Conservation (phyloP, 2,329 filamentous ascomycete genomes). For the Trichoderma sp. region DNA sequence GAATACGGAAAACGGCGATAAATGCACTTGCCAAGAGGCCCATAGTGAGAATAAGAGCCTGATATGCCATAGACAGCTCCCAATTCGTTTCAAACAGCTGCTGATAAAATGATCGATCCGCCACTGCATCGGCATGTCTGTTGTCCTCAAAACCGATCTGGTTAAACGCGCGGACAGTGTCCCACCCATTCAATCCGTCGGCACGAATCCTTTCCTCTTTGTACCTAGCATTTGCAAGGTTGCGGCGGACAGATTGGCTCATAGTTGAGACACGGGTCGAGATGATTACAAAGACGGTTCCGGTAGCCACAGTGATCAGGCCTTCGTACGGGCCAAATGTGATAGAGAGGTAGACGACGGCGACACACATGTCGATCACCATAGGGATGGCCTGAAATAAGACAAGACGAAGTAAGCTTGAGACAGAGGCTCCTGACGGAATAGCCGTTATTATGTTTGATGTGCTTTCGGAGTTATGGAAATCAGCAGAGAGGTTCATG, state of each 20-base stretch:
- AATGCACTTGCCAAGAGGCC: slow-evolving; percentile 64
- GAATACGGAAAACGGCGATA: slow-evolving; percentile 63
- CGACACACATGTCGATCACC: slow-evolving; percentile 57
- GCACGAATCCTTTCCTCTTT: slow-evolving; percentile 55
- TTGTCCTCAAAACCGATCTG: slow-evolving; percentile 55
- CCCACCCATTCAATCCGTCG: slow-evolving; percentile 56
- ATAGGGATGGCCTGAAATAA: slow-evolving; percentile 58
- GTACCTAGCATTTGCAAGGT: slow-evolving; percentile 51
- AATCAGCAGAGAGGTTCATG: slow-evolving; percentile 58
- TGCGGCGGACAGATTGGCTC: slow-evolving; percentile 48
- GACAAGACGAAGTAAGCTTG: slow-evolving; percentile 55
- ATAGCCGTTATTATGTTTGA: slow-evolving; percentile 58
- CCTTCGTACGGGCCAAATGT: slow-evolving; percentile 60
- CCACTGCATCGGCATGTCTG: slow-evolving; percentile 51
- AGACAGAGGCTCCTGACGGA: slow-evolving; percentile 50
- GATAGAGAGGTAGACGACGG: slow-evolving; percentile 57
- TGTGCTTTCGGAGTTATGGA: slow-evolving; percentile 58
- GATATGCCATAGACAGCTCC: slow-evolving; percentile 51
- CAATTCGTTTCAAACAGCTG: slow-evolving; percentile 42
- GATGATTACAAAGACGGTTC: slow-evolving; percentile 54
- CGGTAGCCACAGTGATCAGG: slow-evolving; percentile 58
- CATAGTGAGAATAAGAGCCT: slow-evolving; percentile 62
- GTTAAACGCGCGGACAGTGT: slow-evolving; percentile 58
- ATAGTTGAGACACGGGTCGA: slow-evolving; percentile 50
- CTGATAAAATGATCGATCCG: slow-evolving; percentile 38